These are phyloP conservation scores for Eragrostis nindensis DNA, from an alignment of 176 grass and related monocot species.

Conservation along the genomic window DNA sequence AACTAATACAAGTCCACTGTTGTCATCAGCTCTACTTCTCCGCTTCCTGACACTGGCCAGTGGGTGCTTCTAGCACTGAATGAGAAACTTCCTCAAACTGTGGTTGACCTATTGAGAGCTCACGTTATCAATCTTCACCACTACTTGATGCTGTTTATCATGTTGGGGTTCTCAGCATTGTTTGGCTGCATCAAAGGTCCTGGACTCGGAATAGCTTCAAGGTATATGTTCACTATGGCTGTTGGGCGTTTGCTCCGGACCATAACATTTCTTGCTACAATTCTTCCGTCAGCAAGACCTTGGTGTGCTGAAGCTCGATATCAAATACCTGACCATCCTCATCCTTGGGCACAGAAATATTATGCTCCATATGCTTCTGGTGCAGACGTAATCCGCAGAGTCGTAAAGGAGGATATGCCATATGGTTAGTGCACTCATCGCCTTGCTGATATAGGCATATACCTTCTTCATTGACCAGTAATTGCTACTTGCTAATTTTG, in stretches of 20 bases:
- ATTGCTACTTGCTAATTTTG: slow-evolving; percentile 32
- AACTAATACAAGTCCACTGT: background rate
- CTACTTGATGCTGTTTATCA: slow-evolving; percentile 89
- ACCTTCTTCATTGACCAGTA: slow-evolving; percentile 66
- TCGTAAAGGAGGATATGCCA: slow-evolving; percentile 66
- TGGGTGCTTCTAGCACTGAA: slow-evolving; percentile 86
- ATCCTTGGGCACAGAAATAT: slow-evolving; percentile 92
- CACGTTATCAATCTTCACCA: slow-evolving; percentile 82
- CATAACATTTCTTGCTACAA: slow-evolving; percentile 79
- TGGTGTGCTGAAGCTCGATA: slow-evolving; percentile 79
- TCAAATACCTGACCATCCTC: slow-evolving; percentile 72
- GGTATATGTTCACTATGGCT: slow-evolving; percentile 92
- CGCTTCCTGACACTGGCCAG: slow-evolving; percentile 90
- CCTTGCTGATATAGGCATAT: slow-evolving; percentile 22
- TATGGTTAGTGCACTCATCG: slow-evolving; percentile 64
- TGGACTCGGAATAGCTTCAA: slow-evolving; percentile 75
- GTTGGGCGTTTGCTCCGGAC: slow-evolving; percentile 75
- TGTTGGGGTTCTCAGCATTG: slow-evolving; percentile 85
- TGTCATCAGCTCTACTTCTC: slow-evolving; percentile 60
- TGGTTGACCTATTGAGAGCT: slow-evolving; percentile 74
- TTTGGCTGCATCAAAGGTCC: slow-evolving; percentile 86
- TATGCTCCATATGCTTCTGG: slow-evolving; percentile 87
- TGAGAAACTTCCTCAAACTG: slow-evolving; percentile 64
- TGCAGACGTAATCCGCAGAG: slow-evolving; percentile 56
- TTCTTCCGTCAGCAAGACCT: slow-evolving; percentile 82